These are phyloP conservation scores for Gypsophila paniculata DNA, from an alignment of 179 eudicot species.

Conservation along the genomic window DNA sequence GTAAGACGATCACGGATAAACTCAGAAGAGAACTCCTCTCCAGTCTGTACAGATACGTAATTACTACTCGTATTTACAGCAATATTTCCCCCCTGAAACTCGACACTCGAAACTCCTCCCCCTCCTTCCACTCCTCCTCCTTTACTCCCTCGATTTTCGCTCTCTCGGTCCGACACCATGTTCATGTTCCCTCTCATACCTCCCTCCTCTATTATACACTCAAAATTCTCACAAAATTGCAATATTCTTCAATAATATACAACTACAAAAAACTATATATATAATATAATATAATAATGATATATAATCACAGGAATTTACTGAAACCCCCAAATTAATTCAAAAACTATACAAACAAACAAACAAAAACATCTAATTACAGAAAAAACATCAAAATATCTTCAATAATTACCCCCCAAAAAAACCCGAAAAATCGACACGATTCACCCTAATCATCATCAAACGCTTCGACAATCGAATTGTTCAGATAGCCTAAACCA, in stretches of 20 bases:
- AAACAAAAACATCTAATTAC: neutral
- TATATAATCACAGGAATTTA: slow-evolving; percentile 11
- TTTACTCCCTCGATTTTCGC: slow-evolving; percentile 27
- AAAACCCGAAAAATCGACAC: slow-evolving; percentile 1
- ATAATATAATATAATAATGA: too few relatives aligned
- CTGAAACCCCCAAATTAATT: slow-evolving; percentile 10
- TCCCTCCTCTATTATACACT: slow-evolving; percentile 11
- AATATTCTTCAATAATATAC: slow-evolving; percentile 1
- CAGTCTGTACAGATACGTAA: slow-evolving; percentile 71
- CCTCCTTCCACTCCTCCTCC: slow-evolving; percentile 26
- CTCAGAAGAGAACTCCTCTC: slow-evolving; percentile 79
- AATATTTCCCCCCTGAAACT: slow-evolving; percentile 25
- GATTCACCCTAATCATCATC: slow-evolving; percentile 3
- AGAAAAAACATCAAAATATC: slow-evolving; percentile 4
- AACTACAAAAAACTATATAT: slow-evolving; percentile 9
- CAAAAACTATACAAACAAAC: slow-evolving; percentile 15
- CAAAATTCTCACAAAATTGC: slow-evolving; percentile 12
- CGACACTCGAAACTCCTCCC: slow-evolving; percentile 28
- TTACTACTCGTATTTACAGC: slow-evolving; percentile 37
- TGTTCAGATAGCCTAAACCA: neutral
- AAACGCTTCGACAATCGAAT: neutral
- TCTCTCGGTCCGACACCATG: slow-evolving; percentile 33
- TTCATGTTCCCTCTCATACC: slow-evolving; percentile 50
- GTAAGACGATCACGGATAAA: slow-evolving; percentile 64
- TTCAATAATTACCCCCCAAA: neutral